Percentiles rank a stretch among this genome's conserved stretches.
These are phyloP conservation scores for Symbiodinium natans DNA, from an alignment of 73 alveolate genomes.

Conservation along the genomic window DNA sequence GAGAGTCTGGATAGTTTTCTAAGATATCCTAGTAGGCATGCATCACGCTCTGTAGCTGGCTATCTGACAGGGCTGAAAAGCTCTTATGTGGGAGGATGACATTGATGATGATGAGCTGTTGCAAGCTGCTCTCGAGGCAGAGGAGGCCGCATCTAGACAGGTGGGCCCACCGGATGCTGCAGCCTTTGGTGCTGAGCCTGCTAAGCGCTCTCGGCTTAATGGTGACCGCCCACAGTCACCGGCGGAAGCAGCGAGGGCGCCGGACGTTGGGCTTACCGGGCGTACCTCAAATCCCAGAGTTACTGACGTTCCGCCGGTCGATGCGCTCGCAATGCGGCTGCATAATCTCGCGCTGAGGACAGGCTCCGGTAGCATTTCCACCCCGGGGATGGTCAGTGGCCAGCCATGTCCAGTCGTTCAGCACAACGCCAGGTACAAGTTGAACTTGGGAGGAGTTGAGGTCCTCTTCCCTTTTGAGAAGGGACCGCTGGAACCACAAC, in stretches of 20 bases:
- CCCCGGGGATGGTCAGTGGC: slow-evolving; percentile 70
- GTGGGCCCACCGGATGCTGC: neutral
- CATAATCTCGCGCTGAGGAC: slow-evolving; percentile 13
- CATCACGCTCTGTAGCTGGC: too few relatives aligned
- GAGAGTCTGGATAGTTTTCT: too few relatives aligned
- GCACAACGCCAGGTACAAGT: slow-evolving; percentile 20
- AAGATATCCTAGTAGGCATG: too few relatives aligned
- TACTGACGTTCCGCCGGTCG: slow-evolving; percentile 24
- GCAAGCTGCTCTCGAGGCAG: slow-evolving; percentile 60
- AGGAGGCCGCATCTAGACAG: neutral
- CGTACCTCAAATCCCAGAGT: too few relatives aligned
- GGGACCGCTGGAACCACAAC: slow-evolving; percentile 75
- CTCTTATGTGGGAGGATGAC: neutral
- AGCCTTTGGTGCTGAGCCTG: too few relatives aligned
- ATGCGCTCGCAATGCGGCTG: slow-evolving; percentile 35
- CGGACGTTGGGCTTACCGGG: too few relatives aligned
- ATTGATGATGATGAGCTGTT: slow-evolving; percentile 34
- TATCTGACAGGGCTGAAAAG: too few relatives aligned
- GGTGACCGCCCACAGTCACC: neutral
- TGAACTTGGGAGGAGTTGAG: slow-evolving; percentile 62
- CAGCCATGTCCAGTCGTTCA: slow-evolving; percentile 51
- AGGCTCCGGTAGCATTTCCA: slow-evolving; percentile 39
- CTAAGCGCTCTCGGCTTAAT: neutral
- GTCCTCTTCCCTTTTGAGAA: slow-evolving; percentile 75
- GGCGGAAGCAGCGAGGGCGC: neutral